phyloP scores from a whole-genome alignment of 345 rosid species.

The Lenwebbia sp. region DNA sequence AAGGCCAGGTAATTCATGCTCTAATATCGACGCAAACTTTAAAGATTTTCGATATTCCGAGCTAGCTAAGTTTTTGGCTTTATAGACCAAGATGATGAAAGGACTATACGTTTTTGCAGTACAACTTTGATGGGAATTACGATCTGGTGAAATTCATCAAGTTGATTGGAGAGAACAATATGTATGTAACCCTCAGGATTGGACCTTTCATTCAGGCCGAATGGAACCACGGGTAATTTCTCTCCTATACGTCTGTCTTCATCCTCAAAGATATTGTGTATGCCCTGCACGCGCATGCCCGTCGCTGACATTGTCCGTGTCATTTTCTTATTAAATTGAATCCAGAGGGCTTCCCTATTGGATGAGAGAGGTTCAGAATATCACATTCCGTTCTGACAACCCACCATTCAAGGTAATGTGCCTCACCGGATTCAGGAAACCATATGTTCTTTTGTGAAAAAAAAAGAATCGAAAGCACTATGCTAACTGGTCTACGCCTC shows the following conservation, averaged over 20 bases:
- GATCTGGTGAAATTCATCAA: slow-evolving; percentile 78
- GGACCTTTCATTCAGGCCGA: slow-evolving; percentile 97
- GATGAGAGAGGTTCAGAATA: slow-evolving; percentile 62
- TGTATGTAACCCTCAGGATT: slow-evolving; percentile 59
- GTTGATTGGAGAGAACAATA: slow-evolving; percentile 33
- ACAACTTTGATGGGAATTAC: slow-evolving; percentile 50
- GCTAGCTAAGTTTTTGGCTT: not conserved
- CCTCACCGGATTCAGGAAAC: not conserved
- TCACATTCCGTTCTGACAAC: slow-evolving; percentile 70
- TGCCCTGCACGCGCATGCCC: not conserved
- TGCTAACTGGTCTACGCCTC: not conserved
- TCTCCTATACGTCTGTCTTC: not conserved
- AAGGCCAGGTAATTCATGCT: slow-evolving; percentile 26
- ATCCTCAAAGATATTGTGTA: not conserved
- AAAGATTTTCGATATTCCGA: not conserved
- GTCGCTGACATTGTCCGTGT: not conserved
- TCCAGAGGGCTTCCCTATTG: slow-evolving; percentile 86
- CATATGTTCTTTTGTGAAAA: not conserved
- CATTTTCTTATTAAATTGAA: not conserved
- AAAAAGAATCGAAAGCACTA: not conserved
- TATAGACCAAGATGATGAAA: not conserved
- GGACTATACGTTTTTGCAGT: slow-evolving; percentile 19
- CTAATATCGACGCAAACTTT: not conserved
- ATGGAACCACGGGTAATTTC: slow-evolving; percentile 88
- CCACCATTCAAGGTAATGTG: slow-evolving; percentile 67